Percentiles rank a stretch among this genome's conserved stretches.
Evolutionary conservation across 805 yeast species (phyloP).

Genomic region (Kregervanrija fluxuum): DNA sequence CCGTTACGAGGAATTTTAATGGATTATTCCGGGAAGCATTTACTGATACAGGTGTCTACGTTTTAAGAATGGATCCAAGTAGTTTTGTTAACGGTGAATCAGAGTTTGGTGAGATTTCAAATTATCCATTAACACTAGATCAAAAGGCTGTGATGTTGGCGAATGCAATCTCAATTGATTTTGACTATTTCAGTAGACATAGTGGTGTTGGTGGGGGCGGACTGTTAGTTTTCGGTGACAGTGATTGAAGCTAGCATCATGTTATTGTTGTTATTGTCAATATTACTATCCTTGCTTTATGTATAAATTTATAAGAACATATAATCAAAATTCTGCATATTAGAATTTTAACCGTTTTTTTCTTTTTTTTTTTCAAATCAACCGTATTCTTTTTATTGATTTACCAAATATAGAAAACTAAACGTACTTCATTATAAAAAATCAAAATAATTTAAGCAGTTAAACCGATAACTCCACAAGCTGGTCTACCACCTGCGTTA

Average conservation of each 20-base stretch:
- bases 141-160: slow-evolving; percentile 83
- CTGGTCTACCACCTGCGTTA: slow-evolving; percentile 97
- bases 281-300: no score
- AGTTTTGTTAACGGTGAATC: slow-evolving; percentile 54
- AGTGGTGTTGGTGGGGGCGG: slow-evolving; percentile 53
- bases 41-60: slow-evolving; percentile 92
- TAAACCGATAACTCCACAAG: slow-evolving; percentile 95
- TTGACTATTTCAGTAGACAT: slow-evolving; percentile 95
- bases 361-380: no score
- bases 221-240: slow-evolving; percentile 16
- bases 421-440: no score
- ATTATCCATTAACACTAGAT: slow-evolving; percentile 49
- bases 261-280: no score
- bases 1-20: slow-evolving; percentile 90
- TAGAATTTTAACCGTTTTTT: no score
- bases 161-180: slow-evolving; percentile 87
- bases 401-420: no score
- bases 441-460: slow-evolving; percentile 32
- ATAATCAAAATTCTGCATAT: no score
- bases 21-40: slow-evolving; percentile 89
- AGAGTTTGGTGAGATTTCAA: slow-evolving; percentile 40
- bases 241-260: slow-evolving; percentile 8
- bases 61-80: slow-evolving; percentile 72
- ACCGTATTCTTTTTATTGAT: no score
- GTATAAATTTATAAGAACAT: no score